Percentiles rank a stretch among this genome's conserved stretches.
Evolutionary conservation across 2,329 filamentous ascomycete species (phyloP).

Genomic region (Nemania sp.): DNA sequence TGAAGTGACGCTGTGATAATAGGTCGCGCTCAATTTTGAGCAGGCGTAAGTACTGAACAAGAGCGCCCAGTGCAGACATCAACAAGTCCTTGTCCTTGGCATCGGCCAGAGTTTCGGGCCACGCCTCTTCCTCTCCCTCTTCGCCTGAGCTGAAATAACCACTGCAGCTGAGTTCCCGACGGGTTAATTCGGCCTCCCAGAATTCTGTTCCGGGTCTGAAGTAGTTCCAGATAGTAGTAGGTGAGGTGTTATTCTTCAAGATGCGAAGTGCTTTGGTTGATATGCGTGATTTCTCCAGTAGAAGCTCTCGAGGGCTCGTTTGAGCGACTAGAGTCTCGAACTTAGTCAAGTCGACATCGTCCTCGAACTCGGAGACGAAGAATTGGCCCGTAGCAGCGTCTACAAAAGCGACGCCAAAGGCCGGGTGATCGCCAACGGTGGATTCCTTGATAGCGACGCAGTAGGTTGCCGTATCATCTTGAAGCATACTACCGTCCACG

Average conservation of each 20-base stretch:
- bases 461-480: conserved; percentile 96
- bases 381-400: conserved; percentile 97
- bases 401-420: conserved; percentile 90
- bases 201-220: conserved; percentile 87
- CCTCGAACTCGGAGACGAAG: conserved; percentile 86
- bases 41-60: conserved; percentile 82
- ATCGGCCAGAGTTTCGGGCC: conserved; percentile 76
- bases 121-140: conserved; percentile 57
- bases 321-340: conserved; percentile 98
- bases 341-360: conserved; percentile 91
- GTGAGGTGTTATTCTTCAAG: conserved; percentile 91
- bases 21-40: conserved; percentile 89
- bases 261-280: conserved; percentile 91
- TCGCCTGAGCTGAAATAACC: conserved; percentile 71
- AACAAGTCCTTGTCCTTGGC: conserved; percentile 76
- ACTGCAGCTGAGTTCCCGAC: conserved; percentile 77
- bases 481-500: conserved; percentile 94
- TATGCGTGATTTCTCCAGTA: conserved; percentile 84
- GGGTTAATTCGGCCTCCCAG: conserved; percentile 80
- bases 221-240: conserved; percentile 94
- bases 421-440: conserved; percentile 71
- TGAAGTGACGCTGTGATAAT: conserved; percentile 87
- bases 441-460: conserved; percentile 93
- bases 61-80: conserved; percentile 88
- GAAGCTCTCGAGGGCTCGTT: conserved; percentile 81